phyloP scores from a whole-genome alignment of 208 protist genomes.

The Acanthamoeba quina region DNA sequence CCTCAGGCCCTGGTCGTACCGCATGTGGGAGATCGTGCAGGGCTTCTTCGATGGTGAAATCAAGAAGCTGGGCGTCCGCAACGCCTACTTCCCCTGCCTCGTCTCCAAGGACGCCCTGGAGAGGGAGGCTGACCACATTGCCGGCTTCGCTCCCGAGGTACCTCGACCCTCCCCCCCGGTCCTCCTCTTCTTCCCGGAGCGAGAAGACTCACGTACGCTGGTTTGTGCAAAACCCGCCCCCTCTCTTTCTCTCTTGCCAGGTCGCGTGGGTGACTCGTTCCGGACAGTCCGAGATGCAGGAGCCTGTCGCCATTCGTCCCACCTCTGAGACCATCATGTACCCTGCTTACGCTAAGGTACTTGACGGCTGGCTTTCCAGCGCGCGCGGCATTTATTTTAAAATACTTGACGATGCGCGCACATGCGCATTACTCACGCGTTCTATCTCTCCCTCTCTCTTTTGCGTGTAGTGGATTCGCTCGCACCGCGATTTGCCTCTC shows the following conservation, averaged over 20 bases:
- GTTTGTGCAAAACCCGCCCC: slow-evolving; percentile 81
- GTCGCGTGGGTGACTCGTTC: slow-evolving; percentile 94
- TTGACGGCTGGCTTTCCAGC: too few species aligned
- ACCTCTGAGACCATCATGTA: slow-evolving; percentile 99
- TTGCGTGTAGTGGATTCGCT: slow-evolving; percentile 96
- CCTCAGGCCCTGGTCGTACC: slow-evolving; percentile 97
- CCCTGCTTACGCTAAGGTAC: slow-evolving; percentile 97
- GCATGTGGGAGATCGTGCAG: slow-evolving; percentile 98
- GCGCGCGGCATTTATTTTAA: too few species aligned
- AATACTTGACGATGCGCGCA: too few species aligned
- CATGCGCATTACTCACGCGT: too few species aligned
- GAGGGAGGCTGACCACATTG: slow-evolving; percentile 98
- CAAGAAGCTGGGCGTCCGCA: slow-evolving; percentile 96
- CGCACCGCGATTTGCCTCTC: slow-evolving; percentile 97
- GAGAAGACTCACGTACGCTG: neutral
- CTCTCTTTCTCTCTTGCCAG: slow-evolving; percentile 54
- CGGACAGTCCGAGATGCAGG: slow-evolving; percentile 88
- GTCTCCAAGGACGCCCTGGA: slow-evolving; percentile 96
- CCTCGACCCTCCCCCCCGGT: neutral
- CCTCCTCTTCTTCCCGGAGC: too few species aligned
- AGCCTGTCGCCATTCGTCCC: slow-evolving; percentile 98
- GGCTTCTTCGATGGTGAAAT: slow-evolving; percentile 92
- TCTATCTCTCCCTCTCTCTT: too few species aligned
- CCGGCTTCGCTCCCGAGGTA: slow-evolving; percentile 98
- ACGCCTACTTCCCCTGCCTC: slow-evolving; percentile 98